Evolutionary conservation across 305 asterid genomes (phyloP), one percentile per base, ranked within the genome.

Genomic region (Euphrasia arctica): DNA sequence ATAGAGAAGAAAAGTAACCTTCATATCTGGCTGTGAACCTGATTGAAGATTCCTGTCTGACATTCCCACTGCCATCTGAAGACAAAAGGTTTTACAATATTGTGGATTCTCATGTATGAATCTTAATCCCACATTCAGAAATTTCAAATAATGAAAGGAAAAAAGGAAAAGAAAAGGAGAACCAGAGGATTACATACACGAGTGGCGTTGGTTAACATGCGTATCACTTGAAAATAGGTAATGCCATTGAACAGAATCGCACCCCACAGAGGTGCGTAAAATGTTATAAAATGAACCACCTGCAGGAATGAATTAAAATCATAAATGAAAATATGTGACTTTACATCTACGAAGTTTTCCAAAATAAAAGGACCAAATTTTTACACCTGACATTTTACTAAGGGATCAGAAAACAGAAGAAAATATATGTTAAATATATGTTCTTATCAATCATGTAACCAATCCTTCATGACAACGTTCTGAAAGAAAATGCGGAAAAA

Each of bases 191-290:
- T 42, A 80, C 97, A 65, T 89, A 92, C 97, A 67, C 97, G 95
- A 58, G 98, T 78, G 69, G 96, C 98, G 73, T 92, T 89, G 83
- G 89, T 92, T 60, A 92, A 72, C 98, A 92, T 89, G 75, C 97
- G 90, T 82, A 92, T 92, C 68, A 87, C 98, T 85, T 92, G 96
- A 75, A 88, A 90, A 78, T 90, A 93, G 80, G 96, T 88, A 82
- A 93, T 66, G 61, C 87, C 96, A 29, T 93, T 90, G 90, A 93
- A 93, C 61, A 93, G 95, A 85, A 90, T 88, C 41, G 99, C 99
- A 68, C 91, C 91, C 96, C 99, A 93, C 58, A 93, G 89, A 64
- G 97, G 97, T 58, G 97, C 86, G 79, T 93, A 93, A 76, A 93
- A 93, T 28, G 99, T 93, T 60, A 88, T 61, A 64, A 93, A 86